A percentile compares a stretch with the other conserved stretches of the same genome.
These are phyloP conservation scores for Pythium oligandrum DNA, from an alignment of 352 stramenopile species.

Conservation along the genomic window DNA sequence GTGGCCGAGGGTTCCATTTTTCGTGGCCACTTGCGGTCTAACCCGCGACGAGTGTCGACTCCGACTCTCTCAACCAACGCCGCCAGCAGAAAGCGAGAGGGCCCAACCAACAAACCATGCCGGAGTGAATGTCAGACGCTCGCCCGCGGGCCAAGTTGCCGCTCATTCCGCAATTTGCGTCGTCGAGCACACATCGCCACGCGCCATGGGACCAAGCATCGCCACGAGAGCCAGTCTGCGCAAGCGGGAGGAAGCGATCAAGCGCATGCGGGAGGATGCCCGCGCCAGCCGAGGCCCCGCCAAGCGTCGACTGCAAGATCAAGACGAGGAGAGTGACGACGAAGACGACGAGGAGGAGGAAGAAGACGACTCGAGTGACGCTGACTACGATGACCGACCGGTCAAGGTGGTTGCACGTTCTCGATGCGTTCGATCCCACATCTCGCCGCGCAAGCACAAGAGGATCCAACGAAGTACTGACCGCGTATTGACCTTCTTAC, in stretches of 20 bases:
- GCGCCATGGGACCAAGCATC: conserved; percentile 2
- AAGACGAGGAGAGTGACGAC: background rate
- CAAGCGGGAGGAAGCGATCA: background rate
- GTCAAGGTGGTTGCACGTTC: conserved; percentile 18
- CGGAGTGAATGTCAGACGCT: too few species aligned
- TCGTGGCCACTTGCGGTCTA: too few species aligned
- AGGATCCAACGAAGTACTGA: conserved; percentile 35
- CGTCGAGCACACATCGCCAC: conserved; percentile 2
- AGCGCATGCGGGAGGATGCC: too few species aligned
- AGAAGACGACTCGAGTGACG: background rate
- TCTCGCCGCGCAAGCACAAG: conserved; percentile 36
- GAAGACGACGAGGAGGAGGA: background rate
- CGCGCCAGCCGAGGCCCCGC: too few species aligned
- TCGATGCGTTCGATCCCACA: conserved; percentile 13
- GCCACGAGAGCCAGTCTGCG: background rate
- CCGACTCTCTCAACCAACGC: too few species aligned
- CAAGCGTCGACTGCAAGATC: conserved; percentile 1
- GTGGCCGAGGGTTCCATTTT: too few species aligned
- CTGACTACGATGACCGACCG: conserved; percentile 3
- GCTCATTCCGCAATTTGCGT: conserved; percentile 8
- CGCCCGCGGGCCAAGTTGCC: too few species aligned
- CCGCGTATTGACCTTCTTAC: conserved; percentile 69
- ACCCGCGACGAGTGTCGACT: too few species aligned
- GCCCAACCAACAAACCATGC: too few species aligned
- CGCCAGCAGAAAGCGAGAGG: too few species aligned